Evolutionary conservation across 2,329 filamentous ascomycete genomes (phyloP).

Genomic region (Diaporthe helianthi): DNA sequence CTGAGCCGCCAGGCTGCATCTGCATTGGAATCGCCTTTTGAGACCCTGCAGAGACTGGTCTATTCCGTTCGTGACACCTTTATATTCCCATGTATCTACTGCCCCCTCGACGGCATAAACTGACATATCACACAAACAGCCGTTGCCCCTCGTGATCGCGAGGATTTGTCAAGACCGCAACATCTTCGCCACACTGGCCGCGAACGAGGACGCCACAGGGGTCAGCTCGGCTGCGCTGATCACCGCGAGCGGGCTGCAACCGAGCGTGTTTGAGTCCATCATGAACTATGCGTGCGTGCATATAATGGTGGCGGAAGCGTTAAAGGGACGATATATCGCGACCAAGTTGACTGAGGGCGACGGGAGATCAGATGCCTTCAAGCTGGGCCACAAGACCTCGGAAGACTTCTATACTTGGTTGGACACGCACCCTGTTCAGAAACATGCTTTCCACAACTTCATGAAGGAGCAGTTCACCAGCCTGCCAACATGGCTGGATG

Average conservation of each 20-base stretch:
- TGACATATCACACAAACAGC: constrained; percentile 5
- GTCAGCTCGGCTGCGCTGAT: background rate
- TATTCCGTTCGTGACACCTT: background rate
- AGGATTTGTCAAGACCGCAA: constrained; percentile 3
- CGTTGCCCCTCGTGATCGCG: background rate
- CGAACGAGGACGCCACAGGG: background rate
- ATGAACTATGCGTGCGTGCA: constrained; percentile 1
- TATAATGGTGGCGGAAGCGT: background rate
- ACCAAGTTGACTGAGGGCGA: background rate
- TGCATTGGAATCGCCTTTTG: constrained; percentile 3
- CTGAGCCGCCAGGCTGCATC: constrained; percentile 8
- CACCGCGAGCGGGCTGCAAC: background rate
- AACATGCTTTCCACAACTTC: constrained; percentile 39
- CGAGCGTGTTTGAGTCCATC: background rate
- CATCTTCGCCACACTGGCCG: background rate
- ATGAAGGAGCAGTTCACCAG: constrained; percentile 39
- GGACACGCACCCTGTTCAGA: constrained; percentile 30
- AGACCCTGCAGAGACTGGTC: background rate
- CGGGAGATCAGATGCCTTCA: background rate
- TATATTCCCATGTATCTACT: background rate
- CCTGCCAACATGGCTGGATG: constrained; percentile 39
- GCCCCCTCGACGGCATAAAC: background rate
- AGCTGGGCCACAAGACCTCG: background rate
- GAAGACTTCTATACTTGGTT: constrained; percentile 3
- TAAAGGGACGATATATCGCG: background rate